Evolutionary conservation across 345 rosid species (phyloP), one percentile per base, ranked within the genome.

Genomic region (Citrus trifoliata): DNA sequence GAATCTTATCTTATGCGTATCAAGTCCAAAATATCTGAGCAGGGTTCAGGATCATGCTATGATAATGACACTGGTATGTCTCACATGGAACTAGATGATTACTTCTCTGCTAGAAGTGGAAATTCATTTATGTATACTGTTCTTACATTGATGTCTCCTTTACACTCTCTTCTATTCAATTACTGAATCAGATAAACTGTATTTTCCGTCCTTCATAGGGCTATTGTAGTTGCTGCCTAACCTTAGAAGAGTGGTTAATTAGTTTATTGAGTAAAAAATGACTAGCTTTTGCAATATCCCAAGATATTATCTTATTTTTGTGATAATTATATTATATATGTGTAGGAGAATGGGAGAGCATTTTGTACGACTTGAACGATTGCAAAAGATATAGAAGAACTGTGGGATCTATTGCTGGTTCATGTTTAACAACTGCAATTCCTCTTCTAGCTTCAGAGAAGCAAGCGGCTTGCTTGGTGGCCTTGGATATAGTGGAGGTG

Each of bases 401-500:
- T 19, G 92, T 96, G 83, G 98, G 94, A 77, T 96, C 98, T 6
- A 86, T 94, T 77, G 89, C 91, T 68, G 86, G 89, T 80, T 92
- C 94, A 19, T 94, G 99, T 87, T 87, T 96, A 78, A 83, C 81
- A 6, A 85, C 97, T 21, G 89, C 94, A 79, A 88, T 86, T 12
- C 95, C 99, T 76, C 87, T 93, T 37, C 89, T 96, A 70, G 97
- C 94, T 76, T 92, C 97, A 75, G 72, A 77, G 78, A 82, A 89
- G 74, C 99, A 92, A 80, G 83, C 80, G 30, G 80, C 87, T 48
- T 91, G 95, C 90, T 87, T 96, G 84, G 89, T 87, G 79, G 92
- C 91, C n/a, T 85, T 93, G 76, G 92, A 89, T 79, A 91, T 94
- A 74, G 79, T 95, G 55, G 95, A 93, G 96, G 98, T 95, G 88